Evolutionary conservation across 768 basidiomycete species (phyloP), one percentile per base, ranked within the genome.

Genomic region (Gautieria morchelliformis): DNA sequence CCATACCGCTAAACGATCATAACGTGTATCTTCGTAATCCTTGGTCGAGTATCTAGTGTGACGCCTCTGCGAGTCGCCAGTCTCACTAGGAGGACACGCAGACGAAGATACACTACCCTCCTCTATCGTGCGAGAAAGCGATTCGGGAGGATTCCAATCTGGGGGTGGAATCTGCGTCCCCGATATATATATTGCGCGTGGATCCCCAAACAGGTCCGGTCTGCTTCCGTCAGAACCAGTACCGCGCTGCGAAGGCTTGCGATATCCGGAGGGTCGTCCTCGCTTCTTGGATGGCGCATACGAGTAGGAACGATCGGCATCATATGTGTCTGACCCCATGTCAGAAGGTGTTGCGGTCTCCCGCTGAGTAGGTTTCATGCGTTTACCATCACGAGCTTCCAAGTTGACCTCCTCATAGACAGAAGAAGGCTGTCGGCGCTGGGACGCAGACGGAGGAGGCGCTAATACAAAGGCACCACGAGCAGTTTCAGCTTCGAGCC

Each of bases 21-120:
- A 30, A 20, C 2, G 17, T 7, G 45, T 49, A 37, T 37, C n/a
- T 22, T 37, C 17, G 47, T 57, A 57, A 50, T 57, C 56, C 17
- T n/a, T 19, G 19, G 56, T 57, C 20, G 45, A 48, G 35, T 57
- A 57, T 35, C 56, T 30, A 11, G 56, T 49, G 37, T 57, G 51
- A 22, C 51, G 33, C 20, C 51, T 35, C 22, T 52, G 39, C 12
- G 51, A 52, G 3, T 40, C 51, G 20, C 51, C 37, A 6, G 20
- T 52, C 35, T 52, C 51, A 19, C 51, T 52, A 8, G 35, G 4
- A 8, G 51, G 51, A 33, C 51, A 52, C 12, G 20, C 33, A 37
- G 37, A 30, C 12, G 48, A 49, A 3, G 32, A 22, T 24, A 12
- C 32, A 5, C 2, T 9, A 40, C 20, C 12, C 9, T 17, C 7